Conservation (phyloP, 1,284 basidiomycete species). For the Puccinia horiana region DNA sequence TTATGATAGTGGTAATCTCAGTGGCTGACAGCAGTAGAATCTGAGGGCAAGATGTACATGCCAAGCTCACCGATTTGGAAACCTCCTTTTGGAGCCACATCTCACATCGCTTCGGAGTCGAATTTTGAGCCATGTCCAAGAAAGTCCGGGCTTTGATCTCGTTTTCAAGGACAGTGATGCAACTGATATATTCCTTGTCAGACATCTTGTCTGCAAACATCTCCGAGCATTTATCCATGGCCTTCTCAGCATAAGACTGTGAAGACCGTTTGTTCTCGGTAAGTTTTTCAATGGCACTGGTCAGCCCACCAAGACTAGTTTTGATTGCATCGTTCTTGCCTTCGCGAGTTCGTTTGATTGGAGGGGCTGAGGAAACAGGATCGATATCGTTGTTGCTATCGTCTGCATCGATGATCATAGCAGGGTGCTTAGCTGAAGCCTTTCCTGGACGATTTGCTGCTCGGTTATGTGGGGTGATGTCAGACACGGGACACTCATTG, state of each 20-base stretch:
- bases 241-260: background rate
- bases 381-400: background rate
- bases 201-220: background rate
- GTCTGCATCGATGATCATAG: background rate
- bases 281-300: background rate
- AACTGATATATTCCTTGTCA: background rate
- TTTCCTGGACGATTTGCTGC: background rate
- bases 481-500: background rate
- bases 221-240: background rate
- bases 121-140: background rate
- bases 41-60: no score
- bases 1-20: no score
- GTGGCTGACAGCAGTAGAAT: no score
- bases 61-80: background rate
- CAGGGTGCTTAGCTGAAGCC: background rate
- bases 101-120: background rate
- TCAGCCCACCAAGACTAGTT: background rate
- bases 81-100: constrained; percentile 7
- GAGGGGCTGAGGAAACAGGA: background rate
- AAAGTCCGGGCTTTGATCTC: no score
- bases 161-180: background rate
- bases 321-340: background rate
- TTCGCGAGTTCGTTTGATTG: background rate
- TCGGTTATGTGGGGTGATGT: background rate
- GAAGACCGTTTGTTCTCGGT: background rate